Evolutionary conservation across 495 filamentous ascomycete genomes (phyloP).

Genomic region (Pseudomonodictys pantanalensis): DNA sequence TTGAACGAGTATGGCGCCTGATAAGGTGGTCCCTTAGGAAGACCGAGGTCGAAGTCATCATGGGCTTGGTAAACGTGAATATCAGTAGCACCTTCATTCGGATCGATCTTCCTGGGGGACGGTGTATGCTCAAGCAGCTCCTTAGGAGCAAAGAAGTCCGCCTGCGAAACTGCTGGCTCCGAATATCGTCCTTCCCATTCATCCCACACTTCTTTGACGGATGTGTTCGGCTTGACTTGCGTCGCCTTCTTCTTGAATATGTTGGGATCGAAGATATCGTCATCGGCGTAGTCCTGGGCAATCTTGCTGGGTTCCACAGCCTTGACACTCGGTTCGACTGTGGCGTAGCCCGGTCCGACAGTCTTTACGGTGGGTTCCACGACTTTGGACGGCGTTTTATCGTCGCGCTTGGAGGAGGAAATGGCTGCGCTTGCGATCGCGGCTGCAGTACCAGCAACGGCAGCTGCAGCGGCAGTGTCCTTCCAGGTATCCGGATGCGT

Average conservation of each 20-base stretch:
- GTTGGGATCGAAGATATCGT: conserved; percentile 41
- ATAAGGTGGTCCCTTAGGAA: conserved; percentile 28
- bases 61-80: conserved; percentile 36
- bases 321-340: conserved; percentile 20
- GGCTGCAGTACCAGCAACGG: conserved; percentile 33
- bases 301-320: conserved; percentile 25
- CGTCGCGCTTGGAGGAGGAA: conserved; percentile 7
- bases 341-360: conserved; percentile 1
- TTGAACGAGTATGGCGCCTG: conserved; percentile 28
- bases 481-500: conserved; percentile 19
- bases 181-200: conserved; percentile 32
- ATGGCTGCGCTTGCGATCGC: conserved; percentile 34
- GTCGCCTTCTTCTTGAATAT: conserved; percentile 36
- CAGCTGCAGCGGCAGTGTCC: conserved; percentile 26
- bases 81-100: conserved; percentile 32
- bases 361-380: not conserved
- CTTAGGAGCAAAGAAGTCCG: conserved; percentile 34
- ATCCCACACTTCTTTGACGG: no score
- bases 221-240: no score
- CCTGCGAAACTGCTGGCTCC: conserved; percentile 21
- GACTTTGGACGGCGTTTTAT: no score
- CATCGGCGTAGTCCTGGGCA: conserved; percentile 32
- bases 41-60: conserved; percentile 14
- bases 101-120: conserved; percentile 29
- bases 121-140: conserved; percentile 25